Base-by-base conservation (phyloP, 495 filamentous ascomycete genomes). In the Podospora appendiculata region DNA sequence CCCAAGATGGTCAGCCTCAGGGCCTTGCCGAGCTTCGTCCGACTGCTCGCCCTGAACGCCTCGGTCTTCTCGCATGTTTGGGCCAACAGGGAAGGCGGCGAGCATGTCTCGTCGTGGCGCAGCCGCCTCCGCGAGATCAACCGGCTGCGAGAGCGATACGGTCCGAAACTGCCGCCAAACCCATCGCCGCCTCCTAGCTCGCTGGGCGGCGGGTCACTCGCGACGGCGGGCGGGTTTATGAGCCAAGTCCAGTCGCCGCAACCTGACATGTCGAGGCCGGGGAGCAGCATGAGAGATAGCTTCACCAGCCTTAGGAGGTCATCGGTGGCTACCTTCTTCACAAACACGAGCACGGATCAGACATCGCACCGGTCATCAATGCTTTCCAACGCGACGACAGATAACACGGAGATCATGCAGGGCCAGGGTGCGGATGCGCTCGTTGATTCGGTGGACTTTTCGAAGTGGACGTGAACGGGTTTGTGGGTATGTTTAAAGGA, bases 61-160 rank as follows among this genome's bases (percentile, higher is more conserved):
- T 94, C 88, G 11, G 88, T 96, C 14, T 95, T 96, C 67, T 87
- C 86, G 7, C 80, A 87, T 45, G 91, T 96, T 43, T 96, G 93
- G 89, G 70, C 72, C 9, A 85, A 84, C 60, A 81, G 84, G 52
- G 81, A 86, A 50, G 85, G 85, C 38, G 87, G 88, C 52, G 90
- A 96, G 69, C 82, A 95, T 60, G 75, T 92, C 10, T 94, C 90
- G 0, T 87, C 88, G 13, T 96, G 93, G 91, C 82, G 90, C 32
- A 88, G 86, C 49, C 82, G 93, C 45, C 77, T 97, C 6, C 81
- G 83, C 19, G 85, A 93, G 61, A 95, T 99, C 60, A 86, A 85
- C 58, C 76, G 80, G 47, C 77, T 99, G 32, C 80, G 91, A 36
- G 88, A 95, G 55, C 74, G 77, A 45, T 75, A 80, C 56, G 66